Evolutionary conservation across 768 basidiomycete species (phyloP).

Genomic region (Dendrothele bispora): DNA sequence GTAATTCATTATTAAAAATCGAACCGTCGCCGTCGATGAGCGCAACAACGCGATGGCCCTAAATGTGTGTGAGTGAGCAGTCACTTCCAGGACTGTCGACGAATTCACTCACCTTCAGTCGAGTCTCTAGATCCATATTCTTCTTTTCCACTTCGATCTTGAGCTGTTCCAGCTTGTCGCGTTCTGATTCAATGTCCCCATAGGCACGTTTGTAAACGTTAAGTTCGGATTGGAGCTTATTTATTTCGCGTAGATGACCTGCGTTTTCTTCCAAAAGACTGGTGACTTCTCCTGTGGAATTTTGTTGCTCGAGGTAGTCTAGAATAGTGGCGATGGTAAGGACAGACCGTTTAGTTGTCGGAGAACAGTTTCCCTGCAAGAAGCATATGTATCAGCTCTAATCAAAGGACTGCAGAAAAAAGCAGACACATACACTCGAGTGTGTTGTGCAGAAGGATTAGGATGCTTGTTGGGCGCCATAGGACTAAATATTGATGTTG

Average conservation of each 20-base stretch:
- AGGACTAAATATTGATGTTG: too few species aligned
- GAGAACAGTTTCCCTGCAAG: conserved; percentile 23
- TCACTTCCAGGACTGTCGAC: neutral
- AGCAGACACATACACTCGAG: conserved; percentile 12
- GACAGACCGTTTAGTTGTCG: conserved; percentile 35
- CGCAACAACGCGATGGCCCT: conserved; percentile 40
- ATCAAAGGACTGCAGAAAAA: neutral
- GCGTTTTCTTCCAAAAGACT: conserved; percentile 33
- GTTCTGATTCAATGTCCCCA: conserved; percentile 4
- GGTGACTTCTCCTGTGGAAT: conserved; percentile 36
- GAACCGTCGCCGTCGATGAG: conserved; percentile 68
- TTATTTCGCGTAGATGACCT: conserved; percentile 19
- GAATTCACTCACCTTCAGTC: conserved; percentile 1
- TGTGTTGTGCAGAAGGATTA: neutral
- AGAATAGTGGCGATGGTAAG: too few species aligned
- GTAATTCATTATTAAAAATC: conserved; percentile 56
- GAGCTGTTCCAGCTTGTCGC: conserved; percentile 24
- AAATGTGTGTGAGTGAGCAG: neutral
- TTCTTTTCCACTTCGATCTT: conserved; percentile 23
- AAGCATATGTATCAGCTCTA: neutral
- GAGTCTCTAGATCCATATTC: conserved; percentile 27
- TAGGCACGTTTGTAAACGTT: conserved; percentile 8
- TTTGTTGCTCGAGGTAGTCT: neutral
- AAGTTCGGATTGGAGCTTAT: conserved; percentile 6
- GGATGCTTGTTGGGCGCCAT: conserved; percentile 1